Conservation (phyloP, 768 basidiomycete genomes). For the Phylloporus arenicola region DNA sequence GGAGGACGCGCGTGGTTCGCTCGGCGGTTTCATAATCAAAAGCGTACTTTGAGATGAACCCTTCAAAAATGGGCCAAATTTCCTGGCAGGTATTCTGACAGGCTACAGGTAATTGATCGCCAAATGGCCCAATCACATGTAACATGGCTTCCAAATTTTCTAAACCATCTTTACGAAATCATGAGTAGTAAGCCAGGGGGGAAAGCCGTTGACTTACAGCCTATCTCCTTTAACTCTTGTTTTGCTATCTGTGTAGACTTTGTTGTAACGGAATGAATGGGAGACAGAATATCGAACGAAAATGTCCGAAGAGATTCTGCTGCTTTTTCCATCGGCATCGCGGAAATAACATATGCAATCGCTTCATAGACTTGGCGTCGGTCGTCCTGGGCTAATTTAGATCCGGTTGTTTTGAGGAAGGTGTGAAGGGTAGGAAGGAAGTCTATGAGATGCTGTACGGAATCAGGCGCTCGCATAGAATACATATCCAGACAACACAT, state of each 20-base stretch:
- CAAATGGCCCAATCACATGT: conserved; percentile 71
- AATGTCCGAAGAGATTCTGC: conserved; percentile 85
- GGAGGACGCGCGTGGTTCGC: conserved; percentile 75
- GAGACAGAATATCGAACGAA: conserved; percentile 74
- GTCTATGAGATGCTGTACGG: conserved; percentile 73
- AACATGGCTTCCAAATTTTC: conserved; percentile 95
- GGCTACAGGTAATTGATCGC: conserved; percentile 72
- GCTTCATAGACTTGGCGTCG: conserved; percentile 91
- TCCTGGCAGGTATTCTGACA: conserved; percentile 78
- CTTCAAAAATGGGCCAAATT: conserved; percentile 80
- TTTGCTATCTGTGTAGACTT: conserved; percentile 56
- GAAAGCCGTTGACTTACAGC: conserved; percentile 46
- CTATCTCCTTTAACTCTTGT: conserved; percentile 62
- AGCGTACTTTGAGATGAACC: conserved; percentile 74
- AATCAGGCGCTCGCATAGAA: conserved; percentile 5
- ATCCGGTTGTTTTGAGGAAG: conserved; percentile 76
- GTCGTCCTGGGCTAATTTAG: conserved; percentile 81
- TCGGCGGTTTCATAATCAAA: conserved; percentile 74
- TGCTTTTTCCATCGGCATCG: conserved; percentile 86
- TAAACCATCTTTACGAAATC: conserved; percentile 55
- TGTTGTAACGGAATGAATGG: conserved; percentile 59
- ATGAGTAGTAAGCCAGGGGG: conserved; percentile 5
- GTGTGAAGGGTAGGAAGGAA: conserved; percentile 89
- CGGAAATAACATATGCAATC: conserved; percentile 90
- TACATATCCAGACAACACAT: conserved; percentile 1